A percentile compares a stretch with the other conserved stretches of the same genome.
Conservation (phyloP, 2,329 filamentous ascomycete species). For the Fusarium scirpi region DNA sequence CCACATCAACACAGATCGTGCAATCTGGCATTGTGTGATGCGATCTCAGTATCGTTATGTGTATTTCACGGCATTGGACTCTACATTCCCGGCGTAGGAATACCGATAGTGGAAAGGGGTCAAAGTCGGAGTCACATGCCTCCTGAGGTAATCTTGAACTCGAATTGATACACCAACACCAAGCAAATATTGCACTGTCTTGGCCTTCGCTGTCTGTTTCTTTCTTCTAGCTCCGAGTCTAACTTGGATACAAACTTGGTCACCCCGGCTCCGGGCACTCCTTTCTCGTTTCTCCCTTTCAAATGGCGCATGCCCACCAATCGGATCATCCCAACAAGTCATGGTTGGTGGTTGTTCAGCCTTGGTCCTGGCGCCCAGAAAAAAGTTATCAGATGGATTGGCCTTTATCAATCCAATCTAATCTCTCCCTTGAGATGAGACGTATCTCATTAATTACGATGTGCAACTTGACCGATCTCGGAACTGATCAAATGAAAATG, state of each 20-base stretch:
- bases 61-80: not conserved
- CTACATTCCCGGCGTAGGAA: not conserved
- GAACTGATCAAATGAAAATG: conserved; percentile 10
- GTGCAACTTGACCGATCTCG: conserved; percentile 37
- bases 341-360: conserved; percentile 7
- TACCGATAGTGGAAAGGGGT: not conserved
- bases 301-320: conserved; percentile 24
- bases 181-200: not conserved
- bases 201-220: not conserved
- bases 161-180: conserved; percentile 1
- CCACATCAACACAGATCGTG: conserved; percentile 5
- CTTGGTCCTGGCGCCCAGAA: conserved; percentile 4
- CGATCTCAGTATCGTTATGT: not conserved
- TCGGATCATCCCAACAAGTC: conserved; percentile 31
- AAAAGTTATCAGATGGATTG: conserved; percentile 38
- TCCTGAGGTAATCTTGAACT: not conserved
- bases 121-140: conserved; percentile 37
- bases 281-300: conserved; percentile 20
- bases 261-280: not conserved
- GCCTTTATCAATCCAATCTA: conserved; percentile 49
- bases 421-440: conserved; percentile 42
- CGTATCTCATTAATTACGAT: conserved; percentile 16
- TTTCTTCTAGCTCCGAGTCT: conserved; percentile 4
- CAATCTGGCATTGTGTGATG: not conserved
- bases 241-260: conserved; percentile 3